phyloP scores from a whole-genome alignment of 768 basidiomycete genomes.

The Macrocybe gigantea region DNA sequence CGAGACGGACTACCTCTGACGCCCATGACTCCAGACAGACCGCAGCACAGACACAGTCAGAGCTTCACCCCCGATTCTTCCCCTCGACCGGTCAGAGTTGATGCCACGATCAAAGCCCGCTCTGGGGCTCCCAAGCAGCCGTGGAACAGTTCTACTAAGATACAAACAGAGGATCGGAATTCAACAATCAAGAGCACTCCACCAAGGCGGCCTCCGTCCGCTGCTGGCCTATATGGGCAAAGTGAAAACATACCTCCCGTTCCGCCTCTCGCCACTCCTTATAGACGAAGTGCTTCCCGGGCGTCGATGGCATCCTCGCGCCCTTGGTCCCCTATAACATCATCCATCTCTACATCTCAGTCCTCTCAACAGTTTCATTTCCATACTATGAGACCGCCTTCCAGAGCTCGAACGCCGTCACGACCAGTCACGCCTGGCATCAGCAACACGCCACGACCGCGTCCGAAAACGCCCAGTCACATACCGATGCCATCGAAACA shows the following conservation, averaged over 20 bases:
- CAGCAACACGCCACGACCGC: conserved; percentile 51
- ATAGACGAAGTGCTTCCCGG: conserved; percentile 63
- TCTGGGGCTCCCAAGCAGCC: conserved; percentile 33
- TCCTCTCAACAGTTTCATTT: conserved; percentile 39
- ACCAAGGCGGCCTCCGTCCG: conserved; percentile 46
- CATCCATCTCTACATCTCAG: conserved; percentile 64
- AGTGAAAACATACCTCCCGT: conserved; percentile 36
- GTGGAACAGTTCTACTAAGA: conserved; percentile 82
- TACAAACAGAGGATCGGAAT: conserved; percentile 48
- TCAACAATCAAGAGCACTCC: conserved; percentile 43
- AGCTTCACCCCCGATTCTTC: conserved; percentile 71
- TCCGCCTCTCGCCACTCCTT: conserved; percentile 41
- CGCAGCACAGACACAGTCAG: conserved; percentile 61
- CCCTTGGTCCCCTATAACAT: conserved; percentile 75
- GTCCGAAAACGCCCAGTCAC: conserved; percentile 74
- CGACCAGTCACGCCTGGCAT: conserved; percentile 29
- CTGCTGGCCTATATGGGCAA: conserved; percentile 31
- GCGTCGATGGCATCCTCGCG: conserved; percentile 74
- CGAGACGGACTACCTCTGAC: conserved; percentile 35
- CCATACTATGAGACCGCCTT: conserved; percentile 39
- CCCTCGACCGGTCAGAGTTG: conserved; percentile 37
- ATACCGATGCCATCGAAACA: conserved; percentile 62
- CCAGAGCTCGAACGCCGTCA: conserved; percentile 58
- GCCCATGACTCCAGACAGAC: conserved; percentile 51
- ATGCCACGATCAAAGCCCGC: conserved; percentile 33